Evolutionary conservation across 75 land plant genomes (phyloP).

Genomic region (Pinus tabuliformis): DNA sequence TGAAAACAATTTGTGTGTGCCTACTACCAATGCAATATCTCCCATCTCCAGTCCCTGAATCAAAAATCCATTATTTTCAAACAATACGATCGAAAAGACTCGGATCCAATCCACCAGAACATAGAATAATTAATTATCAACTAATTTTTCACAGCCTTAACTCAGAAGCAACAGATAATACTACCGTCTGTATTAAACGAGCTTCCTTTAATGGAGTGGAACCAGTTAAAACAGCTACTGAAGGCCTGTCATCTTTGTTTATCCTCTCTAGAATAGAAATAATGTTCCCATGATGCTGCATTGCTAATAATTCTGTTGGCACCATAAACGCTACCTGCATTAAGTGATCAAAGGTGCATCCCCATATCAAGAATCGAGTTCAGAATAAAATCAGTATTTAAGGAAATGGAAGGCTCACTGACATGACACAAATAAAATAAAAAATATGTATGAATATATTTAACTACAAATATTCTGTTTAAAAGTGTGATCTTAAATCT

Average conservation of each 20-base stretch:
- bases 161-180: background rate
- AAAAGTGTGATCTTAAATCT: background rate
- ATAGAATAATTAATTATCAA: background rate
- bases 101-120: background rate
- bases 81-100: background rate
- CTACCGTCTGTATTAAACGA: slow-evolving; percentile 59
- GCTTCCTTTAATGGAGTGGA: slow-evolving; percentile 71
- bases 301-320: slow-evolving; percentile 91
- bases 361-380: background rate
- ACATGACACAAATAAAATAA: background rate
- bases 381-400: background rate
- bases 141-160: background rate
- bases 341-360: background rate
- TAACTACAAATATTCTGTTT: background rate
- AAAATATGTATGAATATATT: background rate
- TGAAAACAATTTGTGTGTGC: slow-evolving; percentile 85
- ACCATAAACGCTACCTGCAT: slow-evolving; percentile 92
- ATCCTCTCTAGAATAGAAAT: slow-evolving; percentile 53
- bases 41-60: slow-evolving; percentile 64
- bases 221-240: slow-evolving; percentile 78
- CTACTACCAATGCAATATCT: slow-evolving; percentile 76
- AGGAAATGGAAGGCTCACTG: background rate
- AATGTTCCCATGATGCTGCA: slow-evolving; percentile 72
- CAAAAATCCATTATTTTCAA: background rate
- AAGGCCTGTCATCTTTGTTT: slow-evolving; percentile 51